Evolutionary conservation across 148 eudicot genomes (phyloP).

Genomic region (Fagopyrum tataricum): DNA sequence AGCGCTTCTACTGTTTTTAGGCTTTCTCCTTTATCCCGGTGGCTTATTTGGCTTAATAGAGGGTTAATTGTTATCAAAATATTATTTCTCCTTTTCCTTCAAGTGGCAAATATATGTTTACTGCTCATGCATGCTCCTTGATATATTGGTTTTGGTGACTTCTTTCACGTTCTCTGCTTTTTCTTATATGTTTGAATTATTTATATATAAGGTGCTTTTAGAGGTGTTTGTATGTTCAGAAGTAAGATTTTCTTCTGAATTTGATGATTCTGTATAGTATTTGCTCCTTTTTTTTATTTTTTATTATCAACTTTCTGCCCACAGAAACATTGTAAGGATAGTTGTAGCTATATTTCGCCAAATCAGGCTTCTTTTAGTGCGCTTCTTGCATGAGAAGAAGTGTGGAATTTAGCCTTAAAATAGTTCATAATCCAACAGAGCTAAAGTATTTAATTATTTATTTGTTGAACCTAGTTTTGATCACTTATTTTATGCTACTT

Average conservation of each 20-base stretch:
- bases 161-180: background rate
- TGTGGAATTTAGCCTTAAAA: background rate
- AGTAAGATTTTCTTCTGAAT: background rate
- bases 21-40: background rate
- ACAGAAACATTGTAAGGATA: background rate
- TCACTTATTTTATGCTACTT: background rate
- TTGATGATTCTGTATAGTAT: background rate
- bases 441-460: background rate
- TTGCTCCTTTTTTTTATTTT: background rate
- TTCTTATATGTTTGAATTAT: background rate
- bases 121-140: background rate
- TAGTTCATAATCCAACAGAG: background rate
- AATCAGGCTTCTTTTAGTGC: background rate
- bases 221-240: background rate
- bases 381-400: background rate
- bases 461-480: background rate
- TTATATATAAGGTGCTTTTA: background rate
- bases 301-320: background rate
- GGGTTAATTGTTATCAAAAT: background rate
- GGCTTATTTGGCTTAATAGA: background rate
- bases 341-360: background rate
- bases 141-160: background rate
- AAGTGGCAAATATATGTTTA: background rate
- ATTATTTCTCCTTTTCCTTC: background rate
- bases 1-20: slow-evolving; percentile 1